Evolutionary conservation across 768 basidiomycete species (phyloP).

Genomic region (Suillus decipiens): DNA sequence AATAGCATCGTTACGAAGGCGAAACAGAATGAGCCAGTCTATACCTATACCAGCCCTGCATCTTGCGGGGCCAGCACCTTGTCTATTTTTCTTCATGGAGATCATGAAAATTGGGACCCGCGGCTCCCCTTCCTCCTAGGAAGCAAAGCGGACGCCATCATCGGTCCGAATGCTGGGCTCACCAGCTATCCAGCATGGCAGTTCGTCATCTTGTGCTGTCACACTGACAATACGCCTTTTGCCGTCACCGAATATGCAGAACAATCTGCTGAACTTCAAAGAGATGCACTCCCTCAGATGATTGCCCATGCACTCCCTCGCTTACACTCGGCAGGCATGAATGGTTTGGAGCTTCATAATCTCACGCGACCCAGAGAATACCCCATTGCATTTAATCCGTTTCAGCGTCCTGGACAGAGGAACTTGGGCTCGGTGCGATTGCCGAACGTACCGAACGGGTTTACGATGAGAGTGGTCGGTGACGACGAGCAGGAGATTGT

Average conservation of each 20-base stretch:
- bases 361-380: slow-evolving; percentile 30
- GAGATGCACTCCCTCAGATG: slow-evolving; percentile 31
- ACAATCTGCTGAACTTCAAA: slow-evolving; percentile 35
- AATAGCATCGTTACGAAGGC: slow-evolving; percentile 34
- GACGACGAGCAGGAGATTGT: slow-evolving; percentile 13
- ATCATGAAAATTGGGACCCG: slow-evolving; percentile 28
- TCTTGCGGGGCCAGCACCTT: slow-evolving; percentile 41
- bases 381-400: slow-evolving; percentile 33
- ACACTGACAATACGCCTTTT: slow-evolving; percentile 31
- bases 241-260: slow-evolving; percentile 40
- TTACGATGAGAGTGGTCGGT: slow-evolving; percentile 31
- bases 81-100: slow-evolving; percentile 37
- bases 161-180: slow-evolving; percentile 44
- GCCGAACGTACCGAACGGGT: slow-evolving; percentile 35
- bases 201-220: slow-evolving; percentile 35
- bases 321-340: slow-evolving; percentile 18
- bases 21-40: slow-evolving; percentile 31
- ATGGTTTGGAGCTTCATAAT: slow-evolving; percentile 22
- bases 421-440: slow-evolving; percentile 26
- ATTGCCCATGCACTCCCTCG: slow-evolving; percentile 27
- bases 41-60: slow-evolving; percentile 38
- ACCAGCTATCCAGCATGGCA: slow-evolving; percentile 39
- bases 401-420: slow-evolving; percentile 35
- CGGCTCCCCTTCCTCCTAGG: slow-evolving; percentile 21
- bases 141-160: slow-evolving; percentile 41